A percentile compares a stretch with the other conserved stretches of the same genome.
phyloP scores from a whole-genome alignment of 116 monocot genomes.

The Cymodocea nodosa region DNA sequence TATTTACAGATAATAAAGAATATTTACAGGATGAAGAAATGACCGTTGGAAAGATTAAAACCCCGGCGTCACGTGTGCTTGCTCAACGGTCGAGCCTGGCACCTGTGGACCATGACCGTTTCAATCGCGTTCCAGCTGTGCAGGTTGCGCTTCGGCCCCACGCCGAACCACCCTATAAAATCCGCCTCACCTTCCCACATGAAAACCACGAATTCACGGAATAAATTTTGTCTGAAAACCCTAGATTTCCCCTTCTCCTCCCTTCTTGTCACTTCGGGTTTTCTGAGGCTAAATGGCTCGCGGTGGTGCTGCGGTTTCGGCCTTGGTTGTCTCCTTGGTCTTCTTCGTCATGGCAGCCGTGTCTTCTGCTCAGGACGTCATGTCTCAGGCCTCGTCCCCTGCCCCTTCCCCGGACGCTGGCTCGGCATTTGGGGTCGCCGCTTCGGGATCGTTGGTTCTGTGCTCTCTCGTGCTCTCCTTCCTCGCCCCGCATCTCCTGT shows the following conservation, averaged over 20 bases:
- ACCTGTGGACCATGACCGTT: not conserved
- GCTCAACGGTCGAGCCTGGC: not conserved
- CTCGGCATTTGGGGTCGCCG: not conserved
- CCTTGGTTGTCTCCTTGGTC: not conserved
- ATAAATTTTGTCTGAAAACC: not conserved
- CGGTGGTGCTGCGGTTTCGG: not conserved
- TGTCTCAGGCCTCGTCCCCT: not conserved
- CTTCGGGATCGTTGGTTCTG: slow-evolving; percentile 2
- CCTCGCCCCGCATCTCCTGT: not conserved
- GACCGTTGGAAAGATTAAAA: not conserved
- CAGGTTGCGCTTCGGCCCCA: not conserved
- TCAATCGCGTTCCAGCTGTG: not conserved
- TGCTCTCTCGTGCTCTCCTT: slow-evolving; percentile 4
- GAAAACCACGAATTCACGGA: not conserved
- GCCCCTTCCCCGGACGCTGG: slow-evolving; percentile 1
- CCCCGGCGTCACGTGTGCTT: not conserved
- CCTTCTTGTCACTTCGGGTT: not conserved
- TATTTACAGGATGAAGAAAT: not conserved
- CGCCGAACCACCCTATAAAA: not conserved
- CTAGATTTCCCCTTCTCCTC: not conserved
- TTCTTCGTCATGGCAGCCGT: not conserved
- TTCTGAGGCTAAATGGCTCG: not conserved
- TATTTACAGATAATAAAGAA: no score
- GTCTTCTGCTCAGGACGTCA: slow-evolving; percentile 1
- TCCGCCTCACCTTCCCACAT: not conserved